Percentiles rank a stretch among this genome's conserved stretches.
Conservation (phyloP, 352 stramenopile genomes). For the Aphanomyces astaci region DNA sequence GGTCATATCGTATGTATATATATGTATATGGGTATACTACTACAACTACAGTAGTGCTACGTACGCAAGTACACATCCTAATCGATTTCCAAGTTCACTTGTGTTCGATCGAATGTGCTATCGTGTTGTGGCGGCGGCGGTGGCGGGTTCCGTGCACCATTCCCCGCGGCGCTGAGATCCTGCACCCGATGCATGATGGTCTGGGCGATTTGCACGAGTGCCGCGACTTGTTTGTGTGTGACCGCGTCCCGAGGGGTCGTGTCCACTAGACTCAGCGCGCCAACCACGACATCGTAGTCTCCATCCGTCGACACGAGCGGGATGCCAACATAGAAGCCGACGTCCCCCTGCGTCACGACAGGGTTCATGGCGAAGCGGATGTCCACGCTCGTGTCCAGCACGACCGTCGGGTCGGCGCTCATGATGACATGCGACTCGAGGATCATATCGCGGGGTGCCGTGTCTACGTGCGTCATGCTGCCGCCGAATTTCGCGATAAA, state of each 20-base stretch:
- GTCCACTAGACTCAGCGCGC: slow-evolving; percentile 60
- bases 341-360: slow-evolving; percentile 52
- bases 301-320: slow-evolving; percentile 60
- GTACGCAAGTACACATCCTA: too few relatives aligned
- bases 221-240: slow-evolving; percentile 49
- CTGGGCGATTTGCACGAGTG: slow-evolving; percentile 56
- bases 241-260: slow-evolving; percentile 49
- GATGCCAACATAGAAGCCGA: slow-evolving; percentile 71
- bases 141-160: background rate
- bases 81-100: slow-evolving; percentile 20
- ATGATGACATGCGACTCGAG: slow-evolving; percentile 71
- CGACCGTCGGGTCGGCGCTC: slow-evolving; percentile 49
- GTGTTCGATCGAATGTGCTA: background rate
- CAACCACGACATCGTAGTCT: slow-evolving; percentile 62
- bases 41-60: too few relatives aligned
- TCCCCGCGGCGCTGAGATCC: background rate
- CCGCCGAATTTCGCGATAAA: slow-evolving; percentile 71
- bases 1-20: too few relatives aligned
- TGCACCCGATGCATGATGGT: slow-evolving; percentile 36
- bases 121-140: background rate
- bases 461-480: slow-evolving; percentile 62
- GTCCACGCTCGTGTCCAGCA: slow-evolving; percentile 62
- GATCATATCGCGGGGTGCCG: slow-evolving; percentile 62
- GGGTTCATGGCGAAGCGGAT: slow-evolving; percentile 72
- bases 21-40: too few relatives aligned